Evolutionary conservation across 768 basidiomycete species (phyloP).

Genomic region (Candolleomyces eurysporus): DNA sequence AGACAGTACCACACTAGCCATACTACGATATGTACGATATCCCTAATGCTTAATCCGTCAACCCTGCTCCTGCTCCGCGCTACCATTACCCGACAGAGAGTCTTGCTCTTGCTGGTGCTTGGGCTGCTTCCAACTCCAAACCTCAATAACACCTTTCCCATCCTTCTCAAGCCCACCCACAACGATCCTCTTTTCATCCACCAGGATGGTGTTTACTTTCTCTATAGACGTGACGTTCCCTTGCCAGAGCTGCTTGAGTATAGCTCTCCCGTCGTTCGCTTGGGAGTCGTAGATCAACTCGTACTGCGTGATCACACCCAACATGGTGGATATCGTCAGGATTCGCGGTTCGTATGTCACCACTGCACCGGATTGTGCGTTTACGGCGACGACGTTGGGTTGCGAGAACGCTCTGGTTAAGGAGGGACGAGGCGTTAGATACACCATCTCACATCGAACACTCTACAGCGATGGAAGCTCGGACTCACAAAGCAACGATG

Average conservation of each 20-base stretch:
- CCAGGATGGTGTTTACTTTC: slow-evolving; percentile 67
- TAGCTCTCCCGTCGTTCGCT: slow-evolving; percentile 34
- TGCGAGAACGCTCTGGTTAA: slow-evolving; percentile 46
- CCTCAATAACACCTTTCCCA: slow-evolving; percentile 62
- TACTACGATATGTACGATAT: not conserved
- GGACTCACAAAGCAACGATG: slow-evolving; percentile 63
- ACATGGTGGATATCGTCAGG: slow-evolving; percentile 57
- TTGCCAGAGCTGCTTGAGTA: slow-evolving; percentile 45
- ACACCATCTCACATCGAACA: no score
- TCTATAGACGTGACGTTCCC: slow-evolving; percentile 38
- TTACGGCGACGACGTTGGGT: no score
- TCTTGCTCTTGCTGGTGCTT: not conserved
- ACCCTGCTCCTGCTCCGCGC: not conserved
- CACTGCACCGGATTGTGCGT: no score
- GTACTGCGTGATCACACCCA: slow-evolving; percentile 56
- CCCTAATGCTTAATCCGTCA: not conserved
- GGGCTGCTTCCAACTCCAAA: slow-evolving; percentile 44
- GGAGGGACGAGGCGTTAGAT: not conserved
- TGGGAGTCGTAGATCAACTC: slow-evolving; percentile 34
- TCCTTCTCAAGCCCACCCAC: slow-evolving; percentile 62
- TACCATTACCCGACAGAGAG: not conserved
- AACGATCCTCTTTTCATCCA: slow-evolving; percentile 44
- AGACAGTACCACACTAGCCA: not conserved
- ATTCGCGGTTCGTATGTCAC: slow-evolving; percentile 27
- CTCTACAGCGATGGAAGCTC: not conserved